Conservation (phyloP, 2,329 filamentous ascomycete genomes). For the Ophiostoma sp. region DNA sequence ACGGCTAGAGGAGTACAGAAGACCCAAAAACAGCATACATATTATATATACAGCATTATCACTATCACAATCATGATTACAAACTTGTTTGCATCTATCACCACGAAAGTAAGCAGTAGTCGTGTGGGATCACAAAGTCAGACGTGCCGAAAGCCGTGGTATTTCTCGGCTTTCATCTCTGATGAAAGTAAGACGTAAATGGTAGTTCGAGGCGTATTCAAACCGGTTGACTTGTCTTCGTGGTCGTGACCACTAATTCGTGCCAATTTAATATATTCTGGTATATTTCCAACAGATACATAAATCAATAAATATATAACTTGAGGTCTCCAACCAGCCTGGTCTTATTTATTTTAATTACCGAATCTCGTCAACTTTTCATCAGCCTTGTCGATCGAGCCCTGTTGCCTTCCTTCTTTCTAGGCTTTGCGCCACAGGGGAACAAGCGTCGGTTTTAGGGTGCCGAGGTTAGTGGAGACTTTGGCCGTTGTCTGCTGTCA, state of each 20-base stretch:
- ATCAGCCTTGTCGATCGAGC: neutral
- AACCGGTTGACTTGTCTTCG: neutral
- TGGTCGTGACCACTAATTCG: neutral
- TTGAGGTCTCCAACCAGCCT: neutral
- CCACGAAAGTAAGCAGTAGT: neutral
- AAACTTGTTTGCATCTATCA: neutral
- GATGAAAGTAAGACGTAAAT: neutral
- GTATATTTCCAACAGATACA: neutral
- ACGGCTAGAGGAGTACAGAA: slow-evolving; percentile 11
- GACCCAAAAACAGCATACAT: slow-evolving; percentile 3
- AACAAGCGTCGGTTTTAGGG: neutral
- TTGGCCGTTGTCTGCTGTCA: neutral
- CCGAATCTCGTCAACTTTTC: neutral
- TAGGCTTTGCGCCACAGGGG: neutral
- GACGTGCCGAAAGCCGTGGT: neutral
- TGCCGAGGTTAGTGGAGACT: slow-evolving; percentile 22
- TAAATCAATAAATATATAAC: neutral
- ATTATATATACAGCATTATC: neutral
- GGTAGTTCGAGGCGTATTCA: neutral
- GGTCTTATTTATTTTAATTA: neutral
- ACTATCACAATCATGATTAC: neutral
- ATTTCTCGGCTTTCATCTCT: neutral
- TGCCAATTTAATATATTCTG: neutral
- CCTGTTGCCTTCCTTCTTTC: neutral
- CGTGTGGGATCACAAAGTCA: neutral